These are phyloP conservation scores for Melampsora abietis-canadensis DNA, from an alignment of 1,284 basidiomycete species.

Conservation along the genomic window DNA sequence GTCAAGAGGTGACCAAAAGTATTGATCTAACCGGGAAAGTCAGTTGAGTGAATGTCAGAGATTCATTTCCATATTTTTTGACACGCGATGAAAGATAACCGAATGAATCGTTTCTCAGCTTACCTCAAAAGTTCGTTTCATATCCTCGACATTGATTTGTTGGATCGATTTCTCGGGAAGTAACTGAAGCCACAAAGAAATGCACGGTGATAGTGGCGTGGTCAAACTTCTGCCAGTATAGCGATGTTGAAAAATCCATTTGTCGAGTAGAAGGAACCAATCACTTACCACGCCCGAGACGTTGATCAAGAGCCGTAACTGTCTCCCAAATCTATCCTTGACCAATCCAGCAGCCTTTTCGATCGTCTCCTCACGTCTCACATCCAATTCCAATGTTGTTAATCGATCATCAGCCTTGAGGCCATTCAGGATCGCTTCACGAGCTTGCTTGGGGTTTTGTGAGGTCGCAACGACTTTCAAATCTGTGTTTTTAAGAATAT, in stretches of 20 bases:
- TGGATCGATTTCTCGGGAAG: conserved; percentile 50
- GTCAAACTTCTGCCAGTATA: neutral
- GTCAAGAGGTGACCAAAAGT: conserved; percentile 50
- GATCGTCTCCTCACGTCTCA: conserved; percentile 49
- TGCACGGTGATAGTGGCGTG: neutral
- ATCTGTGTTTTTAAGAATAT: conserved; percentile 47
- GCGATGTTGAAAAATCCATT: neutral
- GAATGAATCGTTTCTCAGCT: neutral
- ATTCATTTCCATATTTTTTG: too few species aligned
- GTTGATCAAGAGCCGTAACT: conserved; percentile 50
- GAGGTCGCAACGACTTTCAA: conserved; percentile 50
- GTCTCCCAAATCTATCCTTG: conserved; percentile 48
- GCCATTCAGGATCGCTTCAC: conserved; percentile 47
- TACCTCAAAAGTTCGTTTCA: conserved; percentile 49
- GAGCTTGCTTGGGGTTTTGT: conserved; percentile 48
- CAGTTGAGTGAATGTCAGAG: too few species aligned
- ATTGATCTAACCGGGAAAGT: conserved; percentile 45
- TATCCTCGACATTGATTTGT: conserved; percentile 48
- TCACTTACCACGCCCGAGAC: conserved; percentile 49
- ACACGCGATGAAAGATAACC: too few species aligned
- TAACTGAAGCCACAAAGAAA: neutral
- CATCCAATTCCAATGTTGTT: conserved; percentile 49
- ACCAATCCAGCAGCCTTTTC: conserved; percentile 46
- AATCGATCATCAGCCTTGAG: conserved; percentile 43
- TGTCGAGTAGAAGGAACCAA: neutral